phyloP scores from a whole-genome alignment of 805 yeast genomes.

The Candida pseudofarinosa region DNA sequence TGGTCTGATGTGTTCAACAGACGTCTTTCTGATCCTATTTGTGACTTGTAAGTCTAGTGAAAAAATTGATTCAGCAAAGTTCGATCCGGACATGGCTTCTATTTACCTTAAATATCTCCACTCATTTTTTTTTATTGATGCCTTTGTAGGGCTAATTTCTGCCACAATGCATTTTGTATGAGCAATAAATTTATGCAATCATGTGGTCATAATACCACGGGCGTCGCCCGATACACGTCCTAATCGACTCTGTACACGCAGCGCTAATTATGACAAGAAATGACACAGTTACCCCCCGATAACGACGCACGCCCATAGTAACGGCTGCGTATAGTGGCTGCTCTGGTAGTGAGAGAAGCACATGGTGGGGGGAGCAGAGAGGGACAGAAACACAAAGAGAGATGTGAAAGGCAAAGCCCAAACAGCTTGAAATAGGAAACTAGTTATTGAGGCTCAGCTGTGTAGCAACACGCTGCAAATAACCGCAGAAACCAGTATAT shows the following conservation, averaged over 20 bases:
- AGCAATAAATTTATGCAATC: neutral
- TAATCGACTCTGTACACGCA: neutral
- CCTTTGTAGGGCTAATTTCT: neutral
- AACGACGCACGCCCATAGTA: neutral
- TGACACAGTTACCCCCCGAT: neutral
- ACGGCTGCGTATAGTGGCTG: neutral
- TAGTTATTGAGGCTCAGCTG: too few relatives aligned
- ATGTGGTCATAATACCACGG: neutral
- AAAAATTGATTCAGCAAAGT: neutral
- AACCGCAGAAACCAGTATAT: too few relatives aligned
- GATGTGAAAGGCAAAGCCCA: neutral
- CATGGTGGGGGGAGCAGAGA: neutral
- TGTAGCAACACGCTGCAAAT: too few relatives aligned
- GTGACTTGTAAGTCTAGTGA: neutral
- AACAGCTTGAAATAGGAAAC: neutral
- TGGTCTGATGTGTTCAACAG: neutral
- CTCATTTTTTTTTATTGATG: neutral
- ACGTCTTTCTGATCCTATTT: neutral
- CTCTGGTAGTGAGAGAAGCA: neutral
- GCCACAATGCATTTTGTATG: neutral
- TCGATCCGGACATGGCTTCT: neutral
- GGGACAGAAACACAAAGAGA: neutral
- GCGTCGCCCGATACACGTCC: neutral
- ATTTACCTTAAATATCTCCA: neutral
- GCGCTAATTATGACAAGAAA: neutral